Base-by-base conservation (phyloP, 306 rosid species). In the Lathyrus tuberosus region DNA sequence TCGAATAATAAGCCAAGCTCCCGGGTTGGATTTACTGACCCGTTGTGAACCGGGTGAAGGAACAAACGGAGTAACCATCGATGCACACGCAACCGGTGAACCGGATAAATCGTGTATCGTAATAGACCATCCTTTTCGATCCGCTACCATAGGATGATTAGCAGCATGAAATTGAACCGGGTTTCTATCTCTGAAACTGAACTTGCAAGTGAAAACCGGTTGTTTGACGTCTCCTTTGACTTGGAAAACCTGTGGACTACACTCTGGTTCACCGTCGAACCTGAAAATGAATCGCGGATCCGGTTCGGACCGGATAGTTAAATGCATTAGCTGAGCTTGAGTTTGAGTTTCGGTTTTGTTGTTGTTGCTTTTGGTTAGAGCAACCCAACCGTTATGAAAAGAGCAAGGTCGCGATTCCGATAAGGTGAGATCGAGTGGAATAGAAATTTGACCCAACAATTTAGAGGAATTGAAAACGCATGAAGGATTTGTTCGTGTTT, bases 161-260 rank as follows among this genome's bases (percentile, higher is more conserved):
- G 5, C 2, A 0, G 82, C 49, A 66, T 53, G 16, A 28, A 65
- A 72, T 6, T 72, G 78, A 10, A 31, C 68, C 28, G 61, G 42
- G 66, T 68, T 78, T 33, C 62, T 80, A 11, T 82, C 86, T 26
- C 86, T 72, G 69, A 82, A 82, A 57, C 86, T 79, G 78, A 82
- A 79, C 58, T 82, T 82, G 73, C 86, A 82, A 15, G 81, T 82
- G 75, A 82, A 82, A 46, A 82, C 86, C 9, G 86, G 83, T 40
- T 82, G 86, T 58, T 67, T 78, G 0, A 82, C 81, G 8, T 76
- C 87, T 12, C 93, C 97, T 60, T 67, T 89, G 1, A 91, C 82
- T 80, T 87, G 97, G 33, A 85, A 91, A 6, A 91, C 91, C 73
- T 91, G 96, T 0, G 96, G 97, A 47, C 97, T 91, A 13, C 96